Evolutionary conservation across 2,329 filamentous ascomycete genomes (phyloP).

Genomic region (Monilinia fructicola): DNA sequence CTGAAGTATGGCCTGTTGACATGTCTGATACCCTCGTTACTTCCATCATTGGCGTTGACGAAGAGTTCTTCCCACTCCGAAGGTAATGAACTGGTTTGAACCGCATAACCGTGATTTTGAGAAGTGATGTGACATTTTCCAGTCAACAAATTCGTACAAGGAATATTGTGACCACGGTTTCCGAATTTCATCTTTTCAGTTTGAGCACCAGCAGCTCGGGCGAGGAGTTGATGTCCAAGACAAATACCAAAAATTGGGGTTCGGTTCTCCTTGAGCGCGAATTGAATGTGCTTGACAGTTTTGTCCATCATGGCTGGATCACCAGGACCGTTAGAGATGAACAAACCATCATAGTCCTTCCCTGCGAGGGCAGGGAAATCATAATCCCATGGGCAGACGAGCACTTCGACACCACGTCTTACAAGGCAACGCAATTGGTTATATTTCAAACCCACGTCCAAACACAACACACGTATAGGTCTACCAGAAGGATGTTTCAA

Average conservation of each 20-base stretch:
- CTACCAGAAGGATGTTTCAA: conserved; percentile 88
- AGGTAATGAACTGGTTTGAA: conserved; percentile 75
- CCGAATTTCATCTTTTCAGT: conserved; percentile 99
- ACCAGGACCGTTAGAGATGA: conserved; percentile 96
- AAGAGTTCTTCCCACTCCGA: conserved; percentile 90
- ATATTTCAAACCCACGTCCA: conserved; percentile 97
- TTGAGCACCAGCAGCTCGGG: conserved; percentile 78
- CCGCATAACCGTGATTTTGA: conserved; percentile 96
- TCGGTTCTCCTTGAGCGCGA: conserved; percentile 73
- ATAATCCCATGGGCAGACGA: conserved; percentile 95
- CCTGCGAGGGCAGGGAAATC: conserved; percentile 76
- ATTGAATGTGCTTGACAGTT: conserved; percentile 77
- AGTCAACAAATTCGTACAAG: conserved; percentile 91
- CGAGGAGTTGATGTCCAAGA: conserved; percentile 89
- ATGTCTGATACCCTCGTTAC: conserved; percentile 97
- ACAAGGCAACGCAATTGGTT: conserved; percentile 96
- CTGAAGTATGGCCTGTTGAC: conserved; percentile 86
- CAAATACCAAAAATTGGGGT: conserved; percentile 96
- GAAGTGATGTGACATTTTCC: conserved; percentile 98
- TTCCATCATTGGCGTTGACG: conserved; percentile 96
- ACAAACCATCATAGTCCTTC: conserved; percentile 90
- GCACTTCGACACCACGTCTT: conserved; percentile 84
- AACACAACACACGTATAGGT: conserved; percentile 80
- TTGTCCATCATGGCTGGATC: conserved; percentile 82
- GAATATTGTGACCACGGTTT: conserved; percentile 98